Conservation (phyloP, 1,139 yeast species). For the Candida albicans region DNA sequence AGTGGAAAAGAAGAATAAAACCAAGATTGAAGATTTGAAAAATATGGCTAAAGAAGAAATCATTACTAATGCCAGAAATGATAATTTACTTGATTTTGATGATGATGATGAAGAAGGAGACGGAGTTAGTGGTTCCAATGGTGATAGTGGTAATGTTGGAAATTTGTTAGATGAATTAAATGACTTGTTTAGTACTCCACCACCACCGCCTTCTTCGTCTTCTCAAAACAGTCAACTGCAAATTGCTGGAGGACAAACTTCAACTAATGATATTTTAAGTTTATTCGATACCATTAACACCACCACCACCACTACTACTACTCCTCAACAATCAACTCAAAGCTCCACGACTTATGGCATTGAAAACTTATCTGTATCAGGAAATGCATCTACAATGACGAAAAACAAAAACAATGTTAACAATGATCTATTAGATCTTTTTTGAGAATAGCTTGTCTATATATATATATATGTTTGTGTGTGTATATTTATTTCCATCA, state of each 20-base stretch:
- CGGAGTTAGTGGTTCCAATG: conserved; percentile 5
- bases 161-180: conserved; percentile 64
- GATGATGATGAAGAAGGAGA: conserved; percentile 54
- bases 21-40: conserved; percentile 67
- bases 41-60: conserved; percentile 78
- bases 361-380: conserved; percentile 24
- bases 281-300: conserved; percentile 41
- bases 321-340: conserved; percentile 11
- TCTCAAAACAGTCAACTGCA: conserved; percentile 4
- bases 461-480: background rate
- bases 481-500: too few species aligned
- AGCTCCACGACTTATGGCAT: conserved; percentile 12
- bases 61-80: conserved; percentile 65
- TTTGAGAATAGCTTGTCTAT: conserved; percentile 25
- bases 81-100: conserved; percentile 77
- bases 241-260: conserved; percentile 6
- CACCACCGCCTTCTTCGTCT: conserved; percentile 8
- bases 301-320: too few species aligned
- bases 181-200: conserved; percentile 56
- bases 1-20: conserved; percentile 20
- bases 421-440: conserved; percentile 59
- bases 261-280: conserved; percentile 44
- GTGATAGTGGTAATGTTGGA: conserved; percentile 14
- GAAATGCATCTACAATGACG: conserved; percentile 13
- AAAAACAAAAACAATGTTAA: conserved; percentile 20